These are phyloP conservation scores for Calamus simplicifolius DNA, from an alignment of 176 grass and related monocot genomes.

Conservation along the genomic window DNA sequence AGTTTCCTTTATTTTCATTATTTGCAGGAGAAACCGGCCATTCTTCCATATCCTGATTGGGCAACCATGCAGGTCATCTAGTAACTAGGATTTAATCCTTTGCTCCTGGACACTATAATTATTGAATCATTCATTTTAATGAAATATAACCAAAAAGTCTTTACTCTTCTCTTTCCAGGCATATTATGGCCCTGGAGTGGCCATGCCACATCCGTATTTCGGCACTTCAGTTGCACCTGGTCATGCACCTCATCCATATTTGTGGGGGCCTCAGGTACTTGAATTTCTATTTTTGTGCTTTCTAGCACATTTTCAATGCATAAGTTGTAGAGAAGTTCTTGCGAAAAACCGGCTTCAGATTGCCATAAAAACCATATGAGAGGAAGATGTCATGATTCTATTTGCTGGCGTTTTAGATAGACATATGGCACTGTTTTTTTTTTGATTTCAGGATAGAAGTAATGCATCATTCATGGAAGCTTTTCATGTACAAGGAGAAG, in stretches of 20 bases:
- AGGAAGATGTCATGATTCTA: too few relatives aligned
- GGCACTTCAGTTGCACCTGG: slow-evolving; percentile 43
- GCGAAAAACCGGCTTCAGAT: background rate
- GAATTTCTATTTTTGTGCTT: background rate
- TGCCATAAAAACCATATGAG: background rate
- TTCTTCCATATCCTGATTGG: slow-evolving; percentile 78
- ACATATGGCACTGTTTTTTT: too few relatives aligned
- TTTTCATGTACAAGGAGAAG: too few relatives aligned
- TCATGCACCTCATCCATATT: slow-evolving; percentile 49
- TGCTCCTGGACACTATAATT: slow-evolving; percentile 1
- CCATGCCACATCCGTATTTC: slow-evolving; percentile 48
- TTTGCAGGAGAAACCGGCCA: slow-evolving; percentile 51
- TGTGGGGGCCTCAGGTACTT: slow-evolving; percentile 78
- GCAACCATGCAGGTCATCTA: slow-evolving; percentile 47
- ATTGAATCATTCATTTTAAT: slow-evolving; percentile 3
- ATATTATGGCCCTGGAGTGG: slow-evolving; percentile 75
- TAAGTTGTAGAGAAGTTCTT: background rate
- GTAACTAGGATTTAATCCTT: background rate
- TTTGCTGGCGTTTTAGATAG: too few relatives aligned
- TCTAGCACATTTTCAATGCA: background rate
- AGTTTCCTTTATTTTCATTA: background rate
- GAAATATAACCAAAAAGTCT: slow-evolving; percentile 7
- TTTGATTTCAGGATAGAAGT: too few relatives aligned
- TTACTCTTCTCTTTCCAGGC: slow-evolving; percentile 35
- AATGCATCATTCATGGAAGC: too few relatives aligned